Base-by-base conservation (phyloP, 2,329 filamentous ascomycete genomes). In the Rhynchosporium agropyri region DNA sequence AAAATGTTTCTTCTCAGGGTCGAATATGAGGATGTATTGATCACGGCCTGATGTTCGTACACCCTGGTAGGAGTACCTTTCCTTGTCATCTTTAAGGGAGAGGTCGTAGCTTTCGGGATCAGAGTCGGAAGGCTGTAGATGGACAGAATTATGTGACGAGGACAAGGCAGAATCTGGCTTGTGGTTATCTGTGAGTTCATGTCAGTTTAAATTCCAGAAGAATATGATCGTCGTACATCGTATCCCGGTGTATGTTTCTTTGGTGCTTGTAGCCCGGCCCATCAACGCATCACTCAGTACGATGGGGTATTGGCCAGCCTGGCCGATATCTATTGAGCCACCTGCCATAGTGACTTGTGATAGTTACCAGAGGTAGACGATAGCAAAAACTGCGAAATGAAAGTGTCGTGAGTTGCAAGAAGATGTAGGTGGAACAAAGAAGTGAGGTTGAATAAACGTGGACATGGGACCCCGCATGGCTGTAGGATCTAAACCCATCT, bases 1-100 rank as follows among this genome's bases (percentile, higher is more conserved):
- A 68, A 95, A 95, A 61, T 84, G 88, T 72, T 94, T 86, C 58
- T 85, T 86, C 20, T 81, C 79, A 8, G 88, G 82, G 75, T 96
- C 90, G 73, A 94, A 95, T 63, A 94, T 84, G 58, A 96, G 82
- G 43, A 88, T 83, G 71, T 84, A 88, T 73, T 87, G 82, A 61
- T 78, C 80, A 62, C 83, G 80, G 63, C 82, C 81, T 29, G 79
- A 81, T 60, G 81, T 81, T 58, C 86, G 81, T 2, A 80, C 81
- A 63, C 88, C 87, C 50, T 82, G 80, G 72, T 86, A 89, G 36
- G 81, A 78, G 71, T 89, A 88, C 60, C 82, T 82, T 60, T 80
- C 80, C 65, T 80, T 80, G 58, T 81, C 79, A 65, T 86, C 83
- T 59, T 60, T 66, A 74, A 83, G 85, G n/a, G 83, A 80, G 61